A percentile compares a stretch with the other conserved stretches of the same genome.
phyloP scores from a whole-genome alignment of 2,329 filamentous ascomycete genomes.

The Stylonectria norvegica region DNA sequence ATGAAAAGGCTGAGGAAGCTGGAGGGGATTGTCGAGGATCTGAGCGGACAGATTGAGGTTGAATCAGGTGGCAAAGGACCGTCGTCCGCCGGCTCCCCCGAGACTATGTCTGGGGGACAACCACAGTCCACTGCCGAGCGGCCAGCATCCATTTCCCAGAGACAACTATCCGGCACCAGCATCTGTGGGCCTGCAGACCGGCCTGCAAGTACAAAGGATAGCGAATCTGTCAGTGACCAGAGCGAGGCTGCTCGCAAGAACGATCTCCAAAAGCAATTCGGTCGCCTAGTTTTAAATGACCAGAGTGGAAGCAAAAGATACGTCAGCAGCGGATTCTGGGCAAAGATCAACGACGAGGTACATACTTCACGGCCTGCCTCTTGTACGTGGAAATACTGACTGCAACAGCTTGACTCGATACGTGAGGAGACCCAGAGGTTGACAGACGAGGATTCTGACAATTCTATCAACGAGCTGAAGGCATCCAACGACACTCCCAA shows the following conservation, averaged over 20 bases:
- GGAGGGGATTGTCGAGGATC: constrained; percentile 70
- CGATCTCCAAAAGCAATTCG: constrained; percentile 50
- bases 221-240: constrained; percentile 31
- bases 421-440: constrained; percentile 49
- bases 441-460: constrained; percentile 43
- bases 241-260: constrained; percentile 30
- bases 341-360: constrained; percentile 71
- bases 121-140: constrained; percentile 12
- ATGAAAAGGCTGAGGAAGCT: constrained; percentile 69
- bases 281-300: constrained; percentile 67
- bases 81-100: constrained; percentile 31
- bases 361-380: constrained; percentile 10
- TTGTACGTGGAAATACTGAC: constrained; percentile 7
- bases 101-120: constrained; percentile 20
- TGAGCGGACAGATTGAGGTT: constrained; percentile 61
- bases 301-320: constrained; percentile 66
- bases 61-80: constrained; percentile 38
- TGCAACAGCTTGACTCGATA: constrained; percentile 37
- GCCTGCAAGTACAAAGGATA: constrained; percentile 23
- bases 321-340: constrained; percentile 74
- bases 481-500: constrained; percentile 44
- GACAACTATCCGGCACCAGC: constrained; percentile 15
- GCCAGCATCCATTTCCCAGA: constrained; percentile 10
- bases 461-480: constrained; percentile 62
- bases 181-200: constrained; percentile 3